Conservation (phyloP, 495 filamentous ascomycete species). For the Aspergillus biplanus region DNA sequence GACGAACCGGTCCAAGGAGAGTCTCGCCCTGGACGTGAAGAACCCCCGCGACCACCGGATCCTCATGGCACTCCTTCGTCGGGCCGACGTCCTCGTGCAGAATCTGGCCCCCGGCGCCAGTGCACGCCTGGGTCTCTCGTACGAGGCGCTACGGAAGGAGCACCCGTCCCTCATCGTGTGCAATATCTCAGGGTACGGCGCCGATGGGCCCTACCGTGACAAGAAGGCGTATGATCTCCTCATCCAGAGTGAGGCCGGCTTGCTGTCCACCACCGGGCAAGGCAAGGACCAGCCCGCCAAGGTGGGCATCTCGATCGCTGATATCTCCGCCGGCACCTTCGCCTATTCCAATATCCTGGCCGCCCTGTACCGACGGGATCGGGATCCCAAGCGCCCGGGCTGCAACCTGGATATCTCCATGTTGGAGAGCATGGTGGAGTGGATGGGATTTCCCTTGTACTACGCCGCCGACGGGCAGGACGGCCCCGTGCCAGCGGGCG, state of each 20-base stretch:
- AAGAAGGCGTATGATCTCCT: constrained; percentile 62
- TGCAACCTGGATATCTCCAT: constrained; percentile 55
- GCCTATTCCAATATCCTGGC: constrained; percentile 56
- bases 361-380: constrained; percentile 46
- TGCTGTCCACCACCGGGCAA: constrained; percentile 52
- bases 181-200: constrained; percentile 56
- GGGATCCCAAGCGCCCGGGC: constrained; percentile 36
- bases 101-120: constrained; percentile 55
- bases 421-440: constrained; percentile 58
- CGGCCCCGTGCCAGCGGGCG: constrained; percentile 46
- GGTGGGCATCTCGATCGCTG: constrained; percentile 56
- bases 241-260: constrained; percentile 57
- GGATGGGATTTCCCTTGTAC: constrained; percentile 60
- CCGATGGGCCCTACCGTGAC: constrained; percentile 51
- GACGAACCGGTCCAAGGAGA: constrained; percentile 58
- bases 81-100: constrained; percentile 55
- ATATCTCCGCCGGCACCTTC: constrained; percentile 55
- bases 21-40: constrained; percentile 52
- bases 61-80: constrained; percentile 47
- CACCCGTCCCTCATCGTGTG: constrained; percentile 54
- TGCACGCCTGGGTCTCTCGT: constrained; percentile 49
- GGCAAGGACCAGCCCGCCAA: constrained; percentile 50
- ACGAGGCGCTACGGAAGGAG: constrained; percentile 41
- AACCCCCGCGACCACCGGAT: constrained; percentile 40
- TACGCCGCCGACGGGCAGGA: constrained; percentile 46